Conservation (phyloP, 768 basidiomycete species). For the Hydnum rufescens region DNA sequence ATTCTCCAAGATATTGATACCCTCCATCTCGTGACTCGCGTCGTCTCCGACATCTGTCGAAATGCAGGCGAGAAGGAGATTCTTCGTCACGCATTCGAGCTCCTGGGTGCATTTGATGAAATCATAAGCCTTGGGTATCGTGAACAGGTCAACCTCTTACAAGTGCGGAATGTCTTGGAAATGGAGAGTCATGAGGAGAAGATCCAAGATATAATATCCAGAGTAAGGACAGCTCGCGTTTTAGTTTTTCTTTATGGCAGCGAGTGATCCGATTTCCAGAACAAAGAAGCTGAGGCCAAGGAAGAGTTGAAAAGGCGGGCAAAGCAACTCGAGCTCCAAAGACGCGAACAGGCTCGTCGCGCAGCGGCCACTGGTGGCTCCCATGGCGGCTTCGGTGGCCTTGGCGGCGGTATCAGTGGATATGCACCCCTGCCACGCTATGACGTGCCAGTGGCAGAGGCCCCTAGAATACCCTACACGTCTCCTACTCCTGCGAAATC, state of each 20-base stretch:
- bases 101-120: slow-evolving; percentile 92
- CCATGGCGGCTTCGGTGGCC: slow-evolving; percentile 24
- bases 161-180: slow-evolving; percentile 26
- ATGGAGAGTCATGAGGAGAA: slow-evolving; percentile 31
- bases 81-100: slow-evolving; percentile 73
- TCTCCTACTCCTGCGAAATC: slow-evolving; percentile 32
- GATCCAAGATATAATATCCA: slow-evolving; percentile 94
- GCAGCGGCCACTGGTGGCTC: slow-evolving; percentile 27
- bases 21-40: slow-evolving; percentile 78
- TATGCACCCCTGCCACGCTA: slow-evolving; percentile 11
- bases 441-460: slow-evolving; percentile 7
- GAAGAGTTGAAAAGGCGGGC: slow-evolving; percentile 96
- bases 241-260: background rate
- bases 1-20: slow-evolving; percentile 97
- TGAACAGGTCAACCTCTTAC: slow-evolving; percentile 25
- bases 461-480: slow-evolving; percentile 33
- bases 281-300: slow-evolving; percentile 98
- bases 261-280: slow-evolving; percentile 26
- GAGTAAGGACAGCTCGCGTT: slow-evolving; percentile 28
- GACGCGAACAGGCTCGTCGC: slow-evolving; percentile 79
- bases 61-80: slow-evolving; percentile 81
- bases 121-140: slow-evolving; percentile 66
- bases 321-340: slow-evolving; percentile 94
- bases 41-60: slow-evolving; percentile 81
- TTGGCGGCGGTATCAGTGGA: slow-evolving; percentile 18